These are phyloP conservation scores for Rhypophila decipiens DNA, from an alignment of 495 filamentous ascomycete genomes.

Conservation along the genomic window DNA sequence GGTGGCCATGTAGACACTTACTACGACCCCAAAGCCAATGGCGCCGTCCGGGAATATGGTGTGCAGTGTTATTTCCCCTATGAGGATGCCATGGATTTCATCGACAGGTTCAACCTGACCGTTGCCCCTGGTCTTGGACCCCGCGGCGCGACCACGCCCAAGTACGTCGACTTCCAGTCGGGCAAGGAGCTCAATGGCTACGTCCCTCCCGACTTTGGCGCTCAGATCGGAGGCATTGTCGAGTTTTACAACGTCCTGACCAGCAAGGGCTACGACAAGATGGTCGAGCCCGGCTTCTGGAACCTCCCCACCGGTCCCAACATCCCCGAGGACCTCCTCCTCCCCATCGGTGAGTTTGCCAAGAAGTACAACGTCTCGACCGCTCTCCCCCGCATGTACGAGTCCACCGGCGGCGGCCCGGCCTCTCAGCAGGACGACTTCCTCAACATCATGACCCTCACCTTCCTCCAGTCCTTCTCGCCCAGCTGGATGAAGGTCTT, in stretches of 20 bases:
- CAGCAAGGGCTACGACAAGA: constrained; percentile 32
- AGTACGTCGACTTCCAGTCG: constrained; percentile 38
- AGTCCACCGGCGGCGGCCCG: constrained; percentile 35
- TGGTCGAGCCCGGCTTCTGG: constrained; percentile 33
- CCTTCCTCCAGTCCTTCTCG: constrained; percentile 32
- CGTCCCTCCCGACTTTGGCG: constrained; percentile 10
- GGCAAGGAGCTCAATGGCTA: constrained; percentile 20
- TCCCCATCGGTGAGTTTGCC: constrained; percentile 41
- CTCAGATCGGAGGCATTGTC: constrained; percentile 19
- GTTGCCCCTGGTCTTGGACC: constrained; percentile 10
- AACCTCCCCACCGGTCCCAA: constrained; percentile 30
- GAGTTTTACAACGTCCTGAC: constrained; percentile 31
- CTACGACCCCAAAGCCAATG: constrained; percentile 28
- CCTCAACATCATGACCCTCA: constrained; percentile 30
- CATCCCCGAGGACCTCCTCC: constrained; percentile 42
- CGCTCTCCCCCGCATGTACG: constrained; percentile 24
- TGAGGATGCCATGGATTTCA: constrained; percentile 20
- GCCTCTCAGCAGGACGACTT: constrained; percentile 26
- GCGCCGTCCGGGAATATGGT: constrained; percentile 33
- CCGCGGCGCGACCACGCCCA: constrained; percentile 11
- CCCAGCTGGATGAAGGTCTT: constrained; percentile 24
- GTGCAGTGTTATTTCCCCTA: constrained; percentile 27
- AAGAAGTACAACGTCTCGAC: constrained; percentile 27
- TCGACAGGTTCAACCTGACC: constrained; percentile 31
- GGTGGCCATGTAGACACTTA: constrained; percentile 43